Evolutionary conservation across 805 yeast species (phyloP), one percentile per base, ranked within the genome.

Genomic region (Candida xyloterini): DNA sequence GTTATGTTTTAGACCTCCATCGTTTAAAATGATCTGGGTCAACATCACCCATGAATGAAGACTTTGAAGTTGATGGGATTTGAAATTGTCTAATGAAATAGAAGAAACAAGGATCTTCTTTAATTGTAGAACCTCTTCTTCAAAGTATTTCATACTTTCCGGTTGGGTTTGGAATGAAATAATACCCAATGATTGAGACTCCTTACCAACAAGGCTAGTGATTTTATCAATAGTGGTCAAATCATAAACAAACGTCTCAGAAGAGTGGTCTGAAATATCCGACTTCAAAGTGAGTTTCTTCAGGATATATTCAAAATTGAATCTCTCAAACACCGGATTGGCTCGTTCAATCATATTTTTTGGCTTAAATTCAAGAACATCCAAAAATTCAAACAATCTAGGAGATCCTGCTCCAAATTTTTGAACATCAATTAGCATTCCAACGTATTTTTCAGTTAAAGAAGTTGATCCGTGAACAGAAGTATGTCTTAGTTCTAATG

Each of bases 41-140:
- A 90, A 60, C 49, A 81, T 82, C 15, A 81, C 80, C 98, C 98
- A 91, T 0, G 95, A 76, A 53, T 81, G 87, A 21, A 91, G 63
- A 42, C 82, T 77, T 10, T 72, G 63, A 33, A 83, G 63, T 45
- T 84, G 93, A 7, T 69, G 65, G 1, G 68, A 58, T 44, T 71
- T 71, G 49, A 78, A 71, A 27, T 69, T 67, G 30, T 68, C 66
- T 29, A 65, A 67, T n/a, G 76, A 62, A 10, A 76, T 52, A 16
- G 69, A 66, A 48, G 74, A 74, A 0, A 67, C 63, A 22, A 80
- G 51, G 38, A 70, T 69, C 5, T 59, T 63, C 18, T 60, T 52
- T 22, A 75, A 43, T 13, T 51, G 47, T 7, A 43, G 45, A 0
- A 57, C 60, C 37, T 58, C 62, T 2, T 27, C 13, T 10, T 36